Base-by-base conservation (phyloP, 202 grass and related monocot species). In the Zoysia matrella region DNA sequence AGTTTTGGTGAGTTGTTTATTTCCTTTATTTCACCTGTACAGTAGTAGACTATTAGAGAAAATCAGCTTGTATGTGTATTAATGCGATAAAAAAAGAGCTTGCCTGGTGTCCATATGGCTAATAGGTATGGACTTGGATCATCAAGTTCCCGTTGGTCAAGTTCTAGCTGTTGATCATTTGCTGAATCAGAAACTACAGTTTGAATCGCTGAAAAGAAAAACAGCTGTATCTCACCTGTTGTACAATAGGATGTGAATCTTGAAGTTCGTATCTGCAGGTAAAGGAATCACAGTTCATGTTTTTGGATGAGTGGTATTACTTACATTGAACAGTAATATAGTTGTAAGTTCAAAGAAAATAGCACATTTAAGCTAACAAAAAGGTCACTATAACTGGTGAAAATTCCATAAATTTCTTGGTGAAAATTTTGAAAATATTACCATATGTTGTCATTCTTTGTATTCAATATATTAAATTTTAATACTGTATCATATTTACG, bases 51-150 rank as follows among this genome's bases (percentile, higher is more conserved):
- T 43, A 67, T 80, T 60, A 75, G 42, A 80, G 11, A 74, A 49
- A 83, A 67, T 60, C 22, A 69, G 74, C 44, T 48, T 64, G 72
- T 36, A 69, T 69, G 49, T 62, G 54, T 52, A 78, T 13, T 71
- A 13, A 77, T 83, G 72, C 36, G 69, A 82, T 63, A 61, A 49
- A 65, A 84, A 84, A 88, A 65, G 69, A 81, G 44, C 89, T 85
- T 84, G 77, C 96, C 93, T 93, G 88, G 85, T 69, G 79, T 78
- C 87, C 85, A 92, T 81, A 99, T 79, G 82, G 78, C 82, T 42
- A 99, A 83, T 78, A 99, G 90, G 71, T 96, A 99, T 4, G 92
- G 89, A 86, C 78, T 92, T 76, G 93, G 91, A 88, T 99, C 96
- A 53, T 86, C 85, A 82, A 54, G 57, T 72, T 94, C 89, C 85